Base-by-base conservation (phyloP, 345 rosid genomes). In the Pugionium cornutum region DNA sequence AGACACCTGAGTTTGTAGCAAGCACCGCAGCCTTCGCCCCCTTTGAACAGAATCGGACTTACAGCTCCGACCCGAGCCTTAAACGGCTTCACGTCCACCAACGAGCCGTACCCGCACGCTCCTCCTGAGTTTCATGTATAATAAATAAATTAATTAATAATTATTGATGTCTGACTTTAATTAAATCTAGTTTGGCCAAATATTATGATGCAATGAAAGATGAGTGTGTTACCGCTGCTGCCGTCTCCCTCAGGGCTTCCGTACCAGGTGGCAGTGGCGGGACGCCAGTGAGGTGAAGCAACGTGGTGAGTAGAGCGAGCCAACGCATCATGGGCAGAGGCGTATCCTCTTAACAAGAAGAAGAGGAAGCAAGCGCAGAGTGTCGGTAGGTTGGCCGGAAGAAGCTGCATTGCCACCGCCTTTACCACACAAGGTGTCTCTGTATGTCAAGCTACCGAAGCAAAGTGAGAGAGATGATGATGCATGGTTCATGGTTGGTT, bases 191-290 rank as follows among this genome's bases (percentile, higher is more conserved):
- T 18, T 18, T 52, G 32, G 32, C 32, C 32, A 31, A 3, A 31
- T 2, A 31, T 31, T 18, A 18, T 18, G 18, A 18, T 18, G 18
- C 18, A 18, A 18, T 18, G 18, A 18, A 18, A 18, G 18, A 31
- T 31, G 2, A 2, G 32, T 2, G 32, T 31, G 56, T 18, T 69
- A 91, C 98, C 98, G 67, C 79, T 86, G 62, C 96, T 92, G 44
- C 98, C 98, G 67, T 92, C 98, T 4, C 98, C 98, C n/a, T 89
- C 94, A 32, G 98, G 86, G 67, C 82, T 80, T 42, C 98, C 98
- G 77, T 92, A 89, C 98, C 98, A 92, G 63, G 98, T 92, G 71
- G 98, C 96, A 4, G 90, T 88, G 18, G 98, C 98, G 4, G 86
- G 86, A n/a, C 66, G 71, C 98, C 98, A 92, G 49, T 61, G 89